Evolutionary conservation across 1,284 basidiomycete species (phyloP), one percentile per base, ranked within the genome.

Genomic region (Agroathelia rolfsii): DNA sequence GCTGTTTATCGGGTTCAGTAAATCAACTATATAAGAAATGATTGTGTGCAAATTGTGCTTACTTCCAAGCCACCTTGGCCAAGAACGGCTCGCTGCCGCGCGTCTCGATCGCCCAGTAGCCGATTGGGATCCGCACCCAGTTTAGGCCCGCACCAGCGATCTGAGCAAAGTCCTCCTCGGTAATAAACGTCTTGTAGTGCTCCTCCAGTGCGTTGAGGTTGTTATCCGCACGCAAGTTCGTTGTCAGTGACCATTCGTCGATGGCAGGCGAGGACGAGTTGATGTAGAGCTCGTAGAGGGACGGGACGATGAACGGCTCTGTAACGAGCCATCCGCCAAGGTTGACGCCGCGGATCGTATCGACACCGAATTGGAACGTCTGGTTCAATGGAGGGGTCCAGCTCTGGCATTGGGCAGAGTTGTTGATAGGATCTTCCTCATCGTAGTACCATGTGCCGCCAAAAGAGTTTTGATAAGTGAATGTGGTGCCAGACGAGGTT

Each of bases 131-230:
- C 23, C 88, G 72, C 32, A 92, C 62, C 72, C 83, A 92, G 55
- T 87, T 89, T 43, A 94, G 62, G 14, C 90, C 90, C 3, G 90
- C 89, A 3, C 73, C 80, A n/a, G 86, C 88, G 32, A 95, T 94
- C 50, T 86, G 64, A 12, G 84, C 86, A 49, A 95, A 80, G 58
- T 94, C 90, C 49, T 79, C 57, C 52, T 94, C 89, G 21, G 89
- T 93, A 45, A 90, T 80, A 55, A 90, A 90, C 8, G 86, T 89
- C 41, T 79, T 73, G 55, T 96, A 96, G 56, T 96, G 92, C 23
- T 80, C 61, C 46, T 86, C 86, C 36, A 89, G 55, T 48, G 77
- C 77, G 33, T 42, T 46, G 5, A 90, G 62, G 14, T n/a, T n/a
- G n/a, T n/a, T n/a, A n/a, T 63, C 52, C 30, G 48, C 52, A 31